phyloP scores from a whole-genome alignment of 352 stramenopile species.

The Phytophthora constricta region DNA sequence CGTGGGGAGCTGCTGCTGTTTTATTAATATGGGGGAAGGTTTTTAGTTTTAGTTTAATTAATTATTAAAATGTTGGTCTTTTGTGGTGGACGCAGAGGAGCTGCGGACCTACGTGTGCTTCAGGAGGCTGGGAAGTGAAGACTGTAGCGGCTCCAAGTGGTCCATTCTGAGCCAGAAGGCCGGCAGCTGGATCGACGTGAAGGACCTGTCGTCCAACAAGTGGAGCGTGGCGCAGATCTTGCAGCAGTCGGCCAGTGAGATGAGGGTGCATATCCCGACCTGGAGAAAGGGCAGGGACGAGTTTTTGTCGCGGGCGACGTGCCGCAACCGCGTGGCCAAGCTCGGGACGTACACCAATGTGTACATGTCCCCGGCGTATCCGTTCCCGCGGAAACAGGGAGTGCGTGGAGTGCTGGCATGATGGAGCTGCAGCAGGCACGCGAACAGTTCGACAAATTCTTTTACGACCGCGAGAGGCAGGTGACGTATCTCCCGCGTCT shows the following conservation, averaged over 20 bases:
- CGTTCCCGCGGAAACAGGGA: conserved; percentile 78
- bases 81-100: conserved; percentile 51
- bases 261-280: conserved; percentile 70
- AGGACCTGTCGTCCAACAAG: conserved; percentile 75
- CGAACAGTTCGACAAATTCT: conserved; percentile 77
- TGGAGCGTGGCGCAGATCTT: conserved; percentile 85
- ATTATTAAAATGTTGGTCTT: conserved; percentile 19
- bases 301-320: conserved; percentile 63
- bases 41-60: neutral
- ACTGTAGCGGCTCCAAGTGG: conserved; percentile 74
- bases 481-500: conserved; percentile 57
- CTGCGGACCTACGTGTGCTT: conserved; percentile 79
- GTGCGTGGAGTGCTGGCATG: conserved; percentile 66
- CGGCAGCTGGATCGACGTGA: conserved; percentile 85
- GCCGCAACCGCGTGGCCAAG: conserved; percentile 70
- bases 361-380: conserved; percentile 83
- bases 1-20: conserved; percentile 3
- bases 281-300: conserved; percentile 81
- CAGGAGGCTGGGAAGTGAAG: conserved; percentile 65
- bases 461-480: conserved; percentile 62
- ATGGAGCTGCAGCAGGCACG: conserved; percentile 70
- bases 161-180: conserved; percentile 70
- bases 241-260: conserved; percentile 62
- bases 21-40: neutral
- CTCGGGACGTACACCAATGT: conserved; percentile 78